phyloP scores from a whole-genome alignment of 352 stramenopile genomes.

The Chrysophaeum taylorii region DNA sequence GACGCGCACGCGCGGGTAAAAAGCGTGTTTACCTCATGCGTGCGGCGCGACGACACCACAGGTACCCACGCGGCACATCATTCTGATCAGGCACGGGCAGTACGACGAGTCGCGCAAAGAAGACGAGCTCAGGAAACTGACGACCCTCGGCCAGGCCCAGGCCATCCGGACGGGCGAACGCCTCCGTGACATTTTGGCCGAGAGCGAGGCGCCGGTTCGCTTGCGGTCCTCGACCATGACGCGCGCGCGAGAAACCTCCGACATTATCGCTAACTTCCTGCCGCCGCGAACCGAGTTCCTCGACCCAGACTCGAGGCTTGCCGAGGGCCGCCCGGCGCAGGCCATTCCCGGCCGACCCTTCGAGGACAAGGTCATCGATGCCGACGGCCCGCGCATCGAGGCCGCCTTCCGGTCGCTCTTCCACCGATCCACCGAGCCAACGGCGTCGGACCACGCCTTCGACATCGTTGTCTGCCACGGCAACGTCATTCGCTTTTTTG shows the following conservation, averaged over 20 bases:
- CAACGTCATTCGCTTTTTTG: conserved; percentile 66
- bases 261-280: conserved; percentile 50
- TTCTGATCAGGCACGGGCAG: conserved; percentile 58
- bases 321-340: conserved; percentile 31
- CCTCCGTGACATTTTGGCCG: conserved; percentile 25
- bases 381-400: conserved; percentile 50
- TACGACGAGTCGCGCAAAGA: conserved; percentile 51
- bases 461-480: conserved; percentile 63
- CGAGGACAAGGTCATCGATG: conserved; percentile 35
- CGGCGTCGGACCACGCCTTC: conserved; percentile 45
- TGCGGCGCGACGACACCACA: background rate
- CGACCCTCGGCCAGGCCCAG: conserved; percentile 47
- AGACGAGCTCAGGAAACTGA: conserved; percentile 50
- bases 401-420: conserved; percentile 55
- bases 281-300: conserved; percentile 2
- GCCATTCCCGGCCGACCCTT: conserved; percentile 36
- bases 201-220: background rate
- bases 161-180: conserved; percentile 46
- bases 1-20: background rate
- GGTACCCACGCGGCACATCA: conserved; percentile 36
- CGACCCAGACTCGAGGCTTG: conserved; percentile 5
- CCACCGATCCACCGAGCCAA: conserved; percentile 24
- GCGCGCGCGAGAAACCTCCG: conserved; percentile 53
- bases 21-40: background rate
- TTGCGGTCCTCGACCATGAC: conserved; percentile 29